Percentiles rank a stretch among this genome's conserved stretches.
Evolutionary conservation across 768 basidiomycete species (phyloP).

Genomic region (Tylopilus felleus): DNA sequence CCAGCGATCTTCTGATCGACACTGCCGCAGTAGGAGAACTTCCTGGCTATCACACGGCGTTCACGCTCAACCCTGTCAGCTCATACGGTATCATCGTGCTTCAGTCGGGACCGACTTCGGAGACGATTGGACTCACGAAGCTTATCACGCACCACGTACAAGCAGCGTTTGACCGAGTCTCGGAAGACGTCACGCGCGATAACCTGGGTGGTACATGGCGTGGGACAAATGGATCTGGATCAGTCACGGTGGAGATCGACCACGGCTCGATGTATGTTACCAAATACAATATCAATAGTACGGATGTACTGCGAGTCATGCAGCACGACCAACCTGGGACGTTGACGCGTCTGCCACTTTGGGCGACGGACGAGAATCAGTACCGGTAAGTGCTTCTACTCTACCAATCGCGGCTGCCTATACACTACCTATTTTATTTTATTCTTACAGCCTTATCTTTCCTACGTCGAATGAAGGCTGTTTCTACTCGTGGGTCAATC

Average conservation of each 20-base stretch:
- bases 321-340: slow-evolving; percentile 14
- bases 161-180: slow-evolving; percentile 33
- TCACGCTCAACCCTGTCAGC: slow-evolving; percentile 38
- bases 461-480: slow-evolving; percentile 18
- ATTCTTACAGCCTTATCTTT: slow-evolving; percentile 11
- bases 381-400: slow-evolving; percentile 30
- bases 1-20: not conserved
- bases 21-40: slow-evolving; percentile 36
- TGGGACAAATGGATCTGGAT: slow-evolving; percentile 23
- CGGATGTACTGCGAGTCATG: slow-evolving; percentile 35
- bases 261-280: slow-evolving; percentile 28
- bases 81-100: slow-evolving; percentile 43
- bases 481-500: slow-evolving; percentile 16
- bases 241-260: slow-evolving; percentile 32
- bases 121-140: slow-evolving; percentile 31
- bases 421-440: not conserved
- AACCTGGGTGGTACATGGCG: slow-evolving; percentile 37
- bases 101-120: slow-evolving; percentile 35
- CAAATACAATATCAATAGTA: slow-evolving; percentile 32
- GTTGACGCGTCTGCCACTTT: slow-evolving; percentile 20
- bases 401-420: not conserved
- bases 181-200: slow-evolving; percentile 25
- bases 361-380: slow-evolving; percentile 39
- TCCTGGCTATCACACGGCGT: slow-evolving; percentile 39
- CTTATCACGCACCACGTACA: slow-evolving; percentile 35